Percentiles rank a stretch among this genome's conserved stretches.
phyloP scores from a whole-genome alignment of 2,329 filamentous ascomycete species.

The Grosmannia serpens region DNA sequence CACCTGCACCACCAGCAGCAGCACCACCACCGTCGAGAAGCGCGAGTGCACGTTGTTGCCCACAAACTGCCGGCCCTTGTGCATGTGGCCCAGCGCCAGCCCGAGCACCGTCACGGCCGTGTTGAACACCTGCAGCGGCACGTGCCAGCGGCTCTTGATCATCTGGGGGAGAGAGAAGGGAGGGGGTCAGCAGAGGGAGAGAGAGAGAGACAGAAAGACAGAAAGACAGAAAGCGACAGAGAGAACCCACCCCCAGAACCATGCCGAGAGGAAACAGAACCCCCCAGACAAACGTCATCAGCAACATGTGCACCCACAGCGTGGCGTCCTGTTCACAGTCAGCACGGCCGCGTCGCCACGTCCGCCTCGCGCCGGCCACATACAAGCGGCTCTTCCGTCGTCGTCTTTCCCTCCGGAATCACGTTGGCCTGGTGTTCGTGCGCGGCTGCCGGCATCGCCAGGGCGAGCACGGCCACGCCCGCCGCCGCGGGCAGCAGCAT shows the following conservation, averaged over 20 bases:
- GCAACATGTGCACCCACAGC: constrained; percentile 87
- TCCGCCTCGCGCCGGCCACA: background rate
- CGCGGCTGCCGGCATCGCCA: constrained; percentile 15
- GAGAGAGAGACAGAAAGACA: background rate
- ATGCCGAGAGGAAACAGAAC: constrained; percentile 89
- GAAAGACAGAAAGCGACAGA: background rate
- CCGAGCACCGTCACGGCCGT: constrained; percentile 67
- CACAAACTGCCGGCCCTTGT: constrained; percentile 79
- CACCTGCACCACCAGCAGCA: constrained; percentile 66
- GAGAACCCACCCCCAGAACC: constrained; percentile 68
- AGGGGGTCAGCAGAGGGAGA: no score
- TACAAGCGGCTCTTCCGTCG: constrained; percentile 54
- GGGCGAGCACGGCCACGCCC: constrained; percentile 5
- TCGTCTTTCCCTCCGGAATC: constrained; percentile 56
- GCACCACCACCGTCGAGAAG: constrained; percentile 72
- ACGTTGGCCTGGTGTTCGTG: constrained; percentile 39
- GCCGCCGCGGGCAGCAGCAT: background rate
- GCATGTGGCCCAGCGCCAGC: constrained; percentile 84
- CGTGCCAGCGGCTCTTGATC: constrained; percentile 84
- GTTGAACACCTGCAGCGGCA: constrained; percentile 70
- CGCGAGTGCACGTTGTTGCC: constrained; percentile 63
- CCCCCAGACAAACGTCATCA: constrained; percentile 81
- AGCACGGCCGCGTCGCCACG: constrained; percentile 7
- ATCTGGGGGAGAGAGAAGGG: constrained; percentile 42
- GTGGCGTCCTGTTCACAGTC: constrained; percentile 50